Conservation (phyloP, 768 basidiomycete genomes). For the Strobilomyces dryophilus region DNA sequence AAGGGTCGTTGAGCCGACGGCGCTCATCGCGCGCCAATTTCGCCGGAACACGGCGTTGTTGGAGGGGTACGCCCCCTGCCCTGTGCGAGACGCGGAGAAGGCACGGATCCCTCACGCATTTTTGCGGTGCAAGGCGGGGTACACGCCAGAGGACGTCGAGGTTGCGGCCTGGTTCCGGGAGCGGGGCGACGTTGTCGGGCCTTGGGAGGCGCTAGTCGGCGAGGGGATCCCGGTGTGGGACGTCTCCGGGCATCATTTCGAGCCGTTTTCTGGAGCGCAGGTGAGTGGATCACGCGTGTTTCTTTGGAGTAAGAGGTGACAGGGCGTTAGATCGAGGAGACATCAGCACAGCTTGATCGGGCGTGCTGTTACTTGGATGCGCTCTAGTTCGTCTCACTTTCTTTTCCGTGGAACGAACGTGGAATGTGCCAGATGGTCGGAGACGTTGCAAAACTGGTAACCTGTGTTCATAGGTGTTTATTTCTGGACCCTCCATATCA, state of each 20-base stretch:
- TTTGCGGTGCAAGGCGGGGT: constrained; percentile 51
- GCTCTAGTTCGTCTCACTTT: too few relatives aligned
- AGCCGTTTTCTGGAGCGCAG: constrained; percentile 47
- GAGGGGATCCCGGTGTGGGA: constrained; percentile 40
- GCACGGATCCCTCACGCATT: constrained; percentile 40
- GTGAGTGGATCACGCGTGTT: constrained; percentile 39
- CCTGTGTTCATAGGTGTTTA: too few relatives aligned
- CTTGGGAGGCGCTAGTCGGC: constrained; percentile 47
- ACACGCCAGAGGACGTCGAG: constrained; percentile 27
- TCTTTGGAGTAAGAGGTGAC: too few relatives aligned
- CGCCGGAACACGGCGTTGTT: constrained; percentile 45
- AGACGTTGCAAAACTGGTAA: too few relatives aligned
- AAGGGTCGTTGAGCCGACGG: constrained; percentile 26
- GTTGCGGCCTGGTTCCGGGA: constrained; percentile 53
- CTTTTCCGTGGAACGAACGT: too few relatives aligned
- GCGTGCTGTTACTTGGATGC: too few relatives aligned
- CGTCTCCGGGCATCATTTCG: constrained; percentile 66
- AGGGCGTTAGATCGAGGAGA: too few relatives aligned
- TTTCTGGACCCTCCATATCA: too few relatives aligned
- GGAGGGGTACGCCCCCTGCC: constrained; percentile 37
- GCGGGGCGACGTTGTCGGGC: constrained; percentile 26
- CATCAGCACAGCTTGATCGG: too few relatives aligned
- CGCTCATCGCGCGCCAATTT: constrained; percentile 46
- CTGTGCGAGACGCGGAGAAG: too few relatives aligned
- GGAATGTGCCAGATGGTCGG: too few relatives aligned